Conservation (phyloP, 2,329 filamentous ascomycete species). For the Exophiala lecanii-corni region DNA sequence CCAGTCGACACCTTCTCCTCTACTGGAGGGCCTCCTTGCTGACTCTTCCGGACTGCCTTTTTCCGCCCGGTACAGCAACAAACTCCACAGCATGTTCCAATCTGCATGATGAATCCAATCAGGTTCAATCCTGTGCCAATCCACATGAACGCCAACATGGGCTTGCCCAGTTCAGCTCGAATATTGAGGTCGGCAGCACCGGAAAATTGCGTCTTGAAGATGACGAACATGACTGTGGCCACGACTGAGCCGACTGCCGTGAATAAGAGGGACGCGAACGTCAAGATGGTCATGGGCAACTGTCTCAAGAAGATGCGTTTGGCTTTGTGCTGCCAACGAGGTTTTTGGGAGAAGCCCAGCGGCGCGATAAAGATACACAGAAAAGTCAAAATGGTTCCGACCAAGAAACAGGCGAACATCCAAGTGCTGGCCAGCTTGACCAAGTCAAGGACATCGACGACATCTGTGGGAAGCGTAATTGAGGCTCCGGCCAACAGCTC, state of each 20-base stretch:
- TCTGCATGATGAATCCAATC: constrained; percentile 67
- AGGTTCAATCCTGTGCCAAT: constrained; percentile 63
- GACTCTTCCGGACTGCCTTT: constrained; percentile 15
- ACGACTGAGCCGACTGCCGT: constrained; percentile 67
- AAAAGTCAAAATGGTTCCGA: constrained; percentile 64
- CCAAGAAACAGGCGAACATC: constrained; percentile 88
- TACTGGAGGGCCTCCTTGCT: background rate
- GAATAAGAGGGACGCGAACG: constrained; percentile 62
- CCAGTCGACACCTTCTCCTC: constrained; percentile 1
- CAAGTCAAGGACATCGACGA: constrained; percentile 68
- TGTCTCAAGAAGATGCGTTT: constrained; percentile 45
- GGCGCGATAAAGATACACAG: constrained; percentile 64
- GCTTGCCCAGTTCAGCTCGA: constrained; percentile 59
- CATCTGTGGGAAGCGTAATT: constrained; percentile 71
- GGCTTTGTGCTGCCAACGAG: constrained; percentile 34
- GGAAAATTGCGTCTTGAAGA: constrained; percentile 72
- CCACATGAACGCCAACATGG: constrained; percentile 91
- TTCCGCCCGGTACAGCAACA: constrained; percentile 38
- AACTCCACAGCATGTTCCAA: constrained; percentile 69
- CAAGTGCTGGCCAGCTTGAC: constrained; percentile 70
- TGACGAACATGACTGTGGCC: constrained; percentile 76
- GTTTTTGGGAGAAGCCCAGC: constrained; percentile 41
- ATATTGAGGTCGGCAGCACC: constrained; percentile 69
- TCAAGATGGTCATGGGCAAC: constrained; percentile 63
- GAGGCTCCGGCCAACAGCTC: constrained; percentile 78